Percentiles rank a stretch among this genome's conserved stretches.
Conservation (phyloP, 805 yeast genomes). For the Wickerhamiella dianesei region DNA sequence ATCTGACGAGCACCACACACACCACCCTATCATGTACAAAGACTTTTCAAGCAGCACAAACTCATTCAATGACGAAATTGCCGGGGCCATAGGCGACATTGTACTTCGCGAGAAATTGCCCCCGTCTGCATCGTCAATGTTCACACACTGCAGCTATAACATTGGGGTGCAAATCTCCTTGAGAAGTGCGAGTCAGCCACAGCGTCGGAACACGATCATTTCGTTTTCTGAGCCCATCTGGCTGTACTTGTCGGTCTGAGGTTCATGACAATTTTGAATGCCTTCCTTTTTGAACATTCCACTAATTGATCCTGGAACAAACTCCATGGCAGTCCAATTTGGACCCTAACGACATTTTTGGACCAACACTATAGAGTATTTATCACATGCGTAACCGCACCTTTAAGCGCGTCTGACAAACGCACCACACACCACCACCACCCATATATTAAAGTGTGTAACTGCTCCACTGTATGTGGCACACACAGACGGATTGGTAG, state of each 20-base stretch:
- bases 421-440: neutral
- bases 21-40: neutral
- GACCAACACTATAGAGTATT: no score
- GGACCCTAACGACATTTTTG: neutral
- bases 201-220: neutral
- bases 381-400: no score
- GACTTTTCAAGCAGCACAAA: neutral
- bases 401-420: neutral
- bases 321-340: no score
- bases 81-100: neutral
- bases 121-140: neutral
- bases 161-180: neutral
- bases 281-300: neutral
- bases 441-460: no score
- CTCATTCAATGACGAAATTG: neutral
- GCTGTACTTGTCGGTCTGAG: no score
- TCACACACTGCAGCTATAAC: neutral
- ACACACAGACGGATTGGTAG: no score
- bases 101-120: neutral
- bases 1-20: neutral
- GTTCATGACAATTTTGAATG: neutral
- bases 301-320: no score
- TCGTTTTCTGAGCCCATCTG: neutral
- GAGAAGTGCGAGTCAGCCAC: no score
- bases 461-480: no score